phyloP scores from a whole-genome alignment of 345 rosid species.

The Brassica carinata region DNA sequence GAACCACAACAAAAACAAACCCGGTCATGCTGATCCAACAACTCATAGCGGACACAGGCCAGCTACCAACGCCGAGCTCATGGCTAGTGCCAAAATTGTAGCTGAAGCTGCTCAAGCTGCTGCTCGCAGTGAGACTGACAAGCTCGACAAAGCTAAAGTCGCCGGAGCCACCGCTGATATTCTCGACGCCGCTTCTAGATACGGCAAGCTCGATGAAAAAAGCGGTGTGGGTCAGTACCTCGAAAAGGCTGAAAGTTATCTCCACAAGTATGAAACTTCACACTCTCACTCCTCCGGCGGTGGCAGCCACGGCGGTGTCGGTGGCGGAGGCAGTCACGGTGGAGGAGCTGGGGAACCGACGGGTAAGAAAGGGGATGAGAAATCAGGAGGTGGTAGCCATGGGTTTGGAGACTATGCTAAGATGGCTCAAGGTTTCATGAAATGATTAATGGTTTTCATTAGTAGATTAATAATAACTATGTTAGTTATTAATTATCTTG shows the following conservation, averaged over 20 bases:
- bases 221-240: constrained; percentile 60
- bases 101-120: constrained; percentile 60
- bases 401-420: constrained; percentile 61
- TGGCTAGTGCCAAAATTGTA: constrained; percentile 66
- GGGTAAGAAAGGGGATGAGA: constrained; percentile 37
- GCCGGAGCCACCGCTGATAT: constrained; percentile 56
- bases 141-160: constrained; percentile 44
- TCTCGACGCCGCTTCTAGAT: constrained; percentile 59
- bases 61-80: constrained; percentile 51
- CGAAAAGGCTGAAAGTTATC: constrained; percentile 69
- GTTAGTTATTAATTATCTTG: constrained; percentile 13
- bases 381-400: constrained; percentile 43
- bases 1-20: constrained; percentile 30
- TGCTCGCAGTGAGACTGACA: constrained; percentile 39
- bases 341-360: constrained; percentile 3
- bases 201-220: constrained; percentile 71
- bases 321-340: constrained; percentile 3
- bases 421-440: constrained; percentile 69
- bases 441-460: constrained; percentile 23
- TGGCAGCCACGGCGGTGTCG: background rate
- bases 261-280: constrained; percentile 54
- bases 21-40: constrained; percentile 28
- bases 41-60: constrained; percentile 31
- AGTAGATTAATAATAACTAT: background rate
- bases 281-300: constrained; percentile 42